These are phyloP conservation scores for Phanerodontia chrysosporium DNA, from an alignment of 768 basidiomycete species.

Conservation along the genomic window DNA sequence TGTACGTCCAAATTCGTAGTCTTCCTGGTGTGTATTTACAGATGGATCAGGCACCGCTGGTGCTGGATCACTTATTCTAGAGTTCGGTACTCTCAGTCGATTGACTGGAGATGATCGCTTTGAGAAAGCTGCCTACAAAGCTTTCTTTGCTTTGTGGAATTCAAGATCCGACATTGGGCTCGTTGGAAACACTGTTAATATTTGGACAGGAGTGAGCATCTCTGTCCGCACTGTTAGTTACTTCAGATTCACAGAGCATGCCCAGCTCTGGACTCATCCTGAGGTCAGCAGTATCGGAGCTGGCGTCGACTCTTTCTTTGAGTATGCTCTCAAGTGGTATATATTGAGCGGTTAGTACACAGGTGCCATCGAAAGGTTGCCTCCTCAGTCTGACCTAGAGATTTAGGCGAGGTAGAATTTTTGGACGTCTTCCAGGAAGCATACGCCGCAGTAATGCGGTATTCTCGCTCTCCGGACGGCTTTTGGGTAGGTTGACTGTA, in stretches of 20 bases:
- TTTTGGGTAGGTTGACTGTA: conserved; percentile 62
- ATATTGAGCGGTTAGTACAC: conserved; percentile 66
- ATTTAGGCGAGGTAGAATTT: conserved; percentile 33
- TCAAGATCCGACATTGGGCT: conserved; percentile 79
- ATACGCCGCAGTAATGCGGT: conserved; percentile 59
- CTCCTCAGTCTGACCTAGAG: background rate
- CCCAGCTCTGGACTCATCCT: conserved; percentile 70
- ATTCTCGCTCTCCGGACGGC: conserved; percentile 77
- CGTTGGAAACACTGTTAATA: conserved; percentile 86
- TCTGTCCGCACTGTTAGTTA: background rate
- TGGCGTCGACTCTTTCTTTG: conserved; percentile 93
- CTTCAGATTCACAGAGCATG: background rate
- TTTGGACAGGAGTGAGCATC: conserved; percentile 67
- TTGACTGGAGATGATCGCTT: conserved; percentile 88
- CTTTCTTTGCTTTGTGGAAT: conserved; percentile 94
- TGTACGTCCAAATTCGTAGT: conserved; percentile 48
- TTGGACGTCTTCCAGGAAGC: conserved; percentile 35
- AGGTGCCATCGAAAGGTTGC: background rate
- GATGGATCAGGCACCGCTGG: conserved; percentile 74
- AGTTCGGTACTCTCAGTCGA: conserved; percentile 90
- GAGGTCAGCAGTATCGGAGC: conserved; percentile 84
- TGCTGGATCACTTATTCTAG: conserved; percentile 88
- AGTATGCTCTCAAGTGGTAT: conserved; percentile 92
- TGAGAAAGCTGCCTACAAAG: conserved; percentile 84
- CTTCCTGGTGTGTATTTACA: background rate